Conservation (phyloP, 208 protist species). For the Acanthamoeba culbertsoni region DNA sequence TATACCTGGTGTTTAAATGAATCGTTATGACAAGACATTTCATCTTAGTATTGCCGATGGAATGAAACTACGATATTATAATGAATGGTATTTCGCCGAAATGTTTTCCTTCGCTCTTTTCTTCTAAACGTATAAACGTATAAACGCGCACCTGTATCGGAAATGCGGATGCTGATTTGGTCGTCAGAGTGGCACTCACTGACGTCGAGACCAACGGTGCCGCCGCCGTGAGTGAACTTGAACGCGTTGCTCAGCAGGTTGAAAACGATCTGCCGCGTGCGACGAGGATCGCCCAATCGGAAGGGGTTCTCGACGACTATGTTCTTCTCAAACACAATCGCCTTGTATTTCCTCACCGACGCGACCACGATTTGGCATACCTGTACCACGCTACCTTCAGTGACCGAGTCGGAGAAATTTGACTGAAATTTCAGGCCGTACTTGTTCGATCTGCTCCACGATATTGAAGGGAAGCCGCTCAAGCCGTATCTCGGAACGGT, state of each 20-base stretch:
- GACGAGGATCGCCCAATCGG: conserved; percentile 56
- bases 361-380: not conserved
- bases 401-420: not conserved
- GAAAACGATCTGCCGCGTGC: conserved; percentile 32
- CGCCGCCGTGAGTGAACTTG: conserved; percentile 47
- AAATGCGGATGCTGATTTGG: not conserved
- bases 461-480: conserved; percentile 15
- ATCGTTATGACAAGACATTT: too few species aligned
- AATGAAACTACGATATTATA: too few species aligned
- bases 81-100: too few species aligned
- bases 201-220: not conserved
- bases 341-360: not conserved
- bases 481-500: not conserved
- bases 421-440: not conserved
- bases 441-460: not conserved
- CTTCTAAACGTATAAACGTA: not conserved
- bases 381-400: not conserved
- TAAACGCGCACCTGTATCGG: not conserved
- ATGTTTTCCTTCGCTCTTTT: too few species aligned
- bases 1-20: conserved; percentile 44
- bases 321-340: not conserved
- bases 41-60: too few species aligned
- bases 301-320: not conserved
- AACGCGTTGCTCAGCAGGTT: conserved; percentile 46
- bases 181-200: not conserved